Conservation (phyloP, 2,329 filamentous ascomycete species). For the Cladorrhinum sp. region DNA sequence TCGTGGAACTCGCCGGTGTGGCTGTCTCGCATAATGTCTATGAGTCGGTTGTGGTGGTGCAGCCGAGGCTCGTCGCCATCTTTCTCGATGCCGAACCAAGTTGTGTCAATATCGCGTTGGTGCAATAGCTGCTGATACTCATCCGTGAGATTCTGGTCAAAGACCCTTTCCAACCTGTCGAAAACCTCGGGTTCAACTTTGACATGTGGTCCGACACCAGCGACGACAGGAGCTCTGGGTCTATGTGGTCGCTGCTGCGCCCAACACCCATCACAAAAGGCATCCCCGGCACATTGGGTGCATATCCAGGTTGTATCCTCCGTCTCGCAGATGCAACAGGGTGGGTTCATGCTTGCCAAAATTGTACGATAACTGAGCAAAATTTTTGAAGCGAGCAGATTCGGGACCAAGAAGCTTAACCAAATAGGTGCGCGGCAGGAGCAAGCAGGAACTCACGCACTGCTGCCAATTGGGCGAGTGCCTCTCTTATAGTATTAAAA, state of each 20-base stretch:
- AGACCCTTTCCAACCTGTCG: background rate
- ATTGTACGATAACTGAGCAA: too few species aligned
- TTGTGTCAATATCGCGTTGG: constrained; percentile 5
- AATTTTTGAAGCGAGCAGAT: too few species aligned
- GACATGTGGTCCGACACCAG: background rate
- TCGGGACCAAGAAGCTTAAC: too few species aligned
- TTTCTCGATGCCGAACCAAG: constrained; percentile 8
- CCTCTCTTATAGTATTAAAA: too few species aligned
- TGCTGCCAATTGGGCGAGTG: too few species aligned
- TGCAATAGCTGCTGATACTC: constrained; percentile 3
- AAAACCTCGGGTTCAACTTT: constrained; percentile 5
- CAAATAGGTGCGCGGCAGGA: too few species aligned
- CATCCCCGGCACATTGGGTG: constrained; percentile 4
- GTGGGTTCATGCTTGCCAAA: too few species aligned
- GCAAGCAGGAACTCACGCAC: too few species aligned
- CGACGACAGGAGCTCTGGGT: background rate
- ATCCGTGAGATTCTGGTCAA: background rate
- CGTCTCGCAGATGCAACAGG: background rate
- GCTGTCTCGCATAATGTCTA: constrained; percentile 8
- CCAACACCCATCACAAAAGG: constrained; percentile 11
- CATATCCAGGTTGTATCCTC: constrained; percentile 2
- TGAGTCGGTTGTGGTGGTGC: background rate
- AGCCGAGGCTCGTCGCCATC: background rate
- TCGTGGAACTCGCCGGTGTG: background rate
- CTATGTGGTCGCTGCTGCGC: background rate